Percentiles rank a stretch among this genome's conserved stretches.
Conservation (phyloP, 2,329 filamentous ascomycete genomes). For the Colletotrichum tropicicola region DNA sequence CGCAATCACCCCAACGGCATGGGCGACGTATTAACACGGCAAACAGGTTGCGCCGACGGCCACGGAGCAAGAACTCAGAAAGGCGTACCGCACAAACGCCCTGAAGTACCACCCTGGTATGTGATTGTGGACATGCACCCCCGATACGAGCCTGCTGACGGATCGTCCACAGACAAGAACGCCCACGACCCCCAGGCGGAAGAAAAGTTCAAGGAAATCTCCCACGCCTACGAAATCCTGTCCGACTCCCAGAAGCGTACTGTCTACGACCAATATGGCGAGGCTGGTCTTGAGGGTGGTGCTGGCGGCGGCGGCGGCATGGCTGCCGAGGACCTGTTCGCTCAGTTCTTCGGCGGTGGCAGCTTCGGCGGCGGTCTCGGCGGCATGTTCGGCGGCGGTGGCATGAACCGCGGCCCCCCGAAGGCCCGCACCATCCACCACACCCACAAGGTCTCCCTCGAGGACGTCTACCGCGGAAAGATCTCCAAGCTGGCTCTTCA, state of each 20-base stretch:
- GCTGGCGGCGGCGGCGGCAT: slow-evolving; percentile 80
- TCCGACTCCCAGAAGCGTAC: slow-evolving; percentile 91
- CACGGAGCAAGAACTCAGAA: slow-evolving; percentile 88
- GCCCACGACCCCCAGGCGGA: slow-evolving; percentile 90
- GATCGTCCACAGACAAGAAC: slow-evolving; percentile 82
- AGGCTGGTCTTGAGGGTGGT: slow-evolving; percentile 93
- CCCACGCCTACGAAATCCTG: slow-evolving; percentile 93
- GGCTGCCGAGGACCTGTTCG: slow-evolving; percentile 95
- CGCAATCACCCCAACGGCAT: background rate
- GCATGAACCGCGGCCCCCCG: slow-evolving; percentile 81
- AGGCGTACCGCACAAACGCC: slow-evolving; percentile 85
- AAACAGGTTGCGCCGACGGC: slow-evolving; percentile 78
- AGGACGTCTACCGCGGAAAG: slow-evolving; percentile 98
- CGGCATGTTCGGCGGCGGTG: slow-evolving; percentile 79
- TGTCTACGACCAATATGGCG: slow-evolving; percentile 96
- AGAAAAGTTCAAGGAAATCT: slow-evolving; percentile 98
- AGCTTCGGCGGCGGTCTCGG: slow-evolving; percentile 78
- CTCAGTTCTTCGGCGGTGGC: slow-evolving; percentile 90
- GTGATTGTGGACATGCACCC: slow-evolving; percentile 37
- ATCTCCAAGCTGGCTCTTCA: slow-evolving; percentile 96
- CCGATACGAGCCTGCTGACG: background rate
- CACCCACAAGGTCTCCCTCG: slow-evolving; percentile 96
- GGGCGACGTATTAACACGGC: background rate
- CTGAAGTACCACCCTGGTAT: slow-evolving; percentile 86
- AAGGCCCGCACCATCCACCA: slow-evolving; percentile 97